A percentile compares a stretch with the other conserved stretches of the same genome.
phyloP scores from a whole-genome alignment of 1,284 basidiomycete species.

The Cutaneotrichosporon arboriforme region DNA sequence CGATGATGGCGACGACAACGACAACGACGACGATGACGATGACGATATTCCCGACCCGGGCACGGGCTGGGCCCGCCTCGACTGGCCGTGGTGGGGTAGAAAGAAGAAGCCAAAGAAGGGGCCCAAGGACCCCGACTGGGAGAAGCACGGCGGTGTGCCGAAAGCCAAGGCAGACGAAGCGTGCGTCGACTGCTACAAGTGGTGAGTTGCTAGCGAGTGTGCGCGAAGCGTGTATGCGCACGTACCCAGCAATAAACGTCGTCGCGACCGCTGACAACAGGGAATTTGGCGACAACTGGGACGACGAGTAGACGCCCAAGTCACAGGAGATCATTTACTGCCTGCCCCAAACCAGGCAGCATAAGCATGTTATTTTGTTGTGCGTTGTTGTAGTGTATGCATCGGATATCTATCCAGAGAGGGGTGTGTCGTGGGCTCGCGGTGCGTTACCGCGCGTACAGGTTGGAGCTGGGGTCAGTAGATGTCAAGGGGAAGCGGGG shows the following conservation, averaged over 20 bases:
- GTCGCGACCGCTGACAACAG: slow-evolving; percentile 3
- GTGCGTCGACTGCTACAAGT: slow-evolving; percentile 49
- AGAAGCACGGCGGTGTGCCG: slow-evolving; percentile 47
- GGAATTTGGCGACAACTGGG: slow-evolving; percentile 36
- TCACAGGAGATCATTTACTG: no score
- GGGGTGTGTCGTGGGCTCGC: not conserved
- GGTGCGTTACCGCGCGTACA: slow-evolving; percentile 2
- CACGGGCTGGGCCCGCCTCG: slow-evolving; percentile 6
- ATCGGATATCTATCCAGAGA: not conserved
- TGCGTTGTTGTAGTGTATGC: slow-evolving; percentile 14
- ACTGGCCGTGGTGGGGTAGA: slow-evolving; percentile 14
- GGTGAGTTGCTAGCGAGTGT: slow-evolving; percentile 28
- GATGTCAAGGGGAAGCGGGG: not conserved
- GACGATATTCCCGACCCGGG: slow-evolving; percentile 6
- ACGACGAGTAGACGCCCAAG: slow-evolving; percentile 9
- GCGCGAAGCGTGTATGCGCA: not conserved
- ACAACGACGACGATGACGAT: slow-evolving; percentile 6
- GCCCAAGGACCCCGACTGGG: slow-evolving; percentile 44
- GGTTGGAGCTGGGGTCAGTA: slow-evolving; percentile 5
- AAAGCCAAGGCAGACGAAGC: slow-evolving; percentile 37
- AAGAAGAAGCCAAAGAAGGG: slow-evolving; percentile 30
- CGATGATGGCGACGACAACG: slow-evolving; percentile 20
- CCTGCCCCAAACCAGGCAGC: not conserved
- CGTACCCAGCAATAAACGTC: not conserved
- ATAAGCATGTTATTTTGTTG: not conserved